These are phyloP conservation scores for Mortierella antarctica DNA, from an alignment of 192 early-diverging fungal genomes.

Conservation along the genomic window DNA sequence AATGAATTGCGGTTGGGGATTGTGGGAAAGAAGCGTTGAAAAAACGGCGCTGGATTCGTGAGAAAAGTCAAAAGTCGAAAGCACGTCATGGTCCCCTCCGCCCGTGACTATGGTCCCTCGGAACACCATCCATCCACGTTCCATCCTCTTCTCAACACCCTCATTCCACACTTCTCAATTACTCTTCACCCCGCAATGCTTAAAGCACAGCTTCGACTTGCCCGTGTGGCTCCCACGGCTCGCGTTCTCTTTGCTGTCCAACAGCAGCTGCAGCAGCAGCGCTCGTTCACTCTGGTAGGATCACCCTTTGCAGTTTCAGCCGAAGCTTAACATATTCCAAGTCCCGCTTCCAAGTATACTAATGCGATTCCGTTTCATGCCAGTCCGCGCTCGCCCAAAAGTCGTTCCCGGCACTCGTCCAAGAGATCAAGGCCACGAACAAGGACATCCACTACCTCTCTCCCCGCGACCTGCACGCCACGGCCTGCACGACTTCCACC, in stretches of 20 bases:
- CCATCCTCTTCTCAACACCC: too few relatives aligned
- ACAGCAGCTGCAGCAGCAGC: conserved; percentile 10
- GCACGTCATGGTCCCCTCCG: not conserved
- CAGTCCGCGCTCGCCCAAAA: conserved; percentile 31
- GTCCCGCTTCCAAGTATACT: not conserved
- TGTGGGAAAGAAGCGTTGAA: not conserved
- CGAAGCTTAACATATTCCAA: not conserved
- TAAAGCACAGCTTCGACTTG: conserved; percentile 4
- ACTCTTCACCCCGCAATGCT: conserved; percentile 6
- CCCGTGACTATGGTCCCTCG: not conserved
- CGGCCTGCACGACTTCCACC: not conserved
- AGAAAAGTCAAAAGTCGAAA: not conserved
- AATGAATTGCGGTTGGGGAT: conserved; percentile 16
- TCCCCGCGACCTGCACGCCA: conserved; percentile 33
- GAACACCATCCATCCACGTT: not conserved
- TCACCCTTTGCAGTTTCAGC: not conserved
- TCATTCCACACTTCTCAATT: conserved; percentile 3
- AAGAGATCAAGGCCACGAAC: conserved; percentile 43
- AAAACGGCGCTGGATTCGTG: not conserved
- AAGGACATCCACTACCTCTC: conserved; percentile 44
- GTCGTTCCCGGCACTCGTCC: conserved; percentile 39
- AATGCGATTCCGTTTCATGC: not conserved
- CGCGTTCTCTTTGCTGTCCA: not conserved
- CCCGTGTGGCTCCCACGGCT: not conserved
- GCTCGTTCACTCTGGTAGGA: conserved; percentile 14